phyloP scores from a whole-genome alignment of 2,329 filamentous ascomycete species.

The Sclerotinia minor region DNA sequence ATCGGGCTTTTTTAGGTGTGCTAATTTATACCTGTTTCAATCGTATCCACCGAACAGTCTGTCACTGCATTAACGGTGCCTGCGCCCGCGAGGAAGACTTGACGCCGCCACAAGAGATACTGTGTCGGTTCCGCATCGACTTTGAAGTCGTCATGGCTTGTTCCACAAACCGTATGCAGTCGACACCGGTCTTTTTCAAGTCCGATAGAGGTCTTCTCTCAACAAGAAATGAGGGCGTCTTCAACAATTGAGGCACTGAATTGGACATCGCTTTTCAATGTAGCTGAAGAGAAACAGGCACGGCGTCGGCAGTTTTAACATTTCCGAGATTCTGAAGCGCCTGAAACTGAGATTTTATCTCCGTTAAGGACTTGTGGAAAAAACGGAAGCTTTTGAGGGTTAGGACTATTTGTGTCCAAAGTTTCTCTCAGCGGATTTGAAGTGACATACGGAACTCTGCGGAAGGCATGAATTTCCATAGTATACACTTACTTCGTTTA shows the following conservation, averaged over 20 bases:
- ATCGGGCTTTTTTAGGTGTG: too few species aligned
- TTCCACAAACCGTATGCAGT: neutral
- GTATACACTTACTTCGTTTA: neutral
- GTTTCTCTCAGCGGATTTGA: neutral
- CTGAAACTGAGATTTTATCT: neutral
- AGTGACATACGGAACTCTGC: neutral
- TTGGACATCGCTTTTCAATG: neutral
- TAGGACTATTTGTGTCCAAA: neutral
- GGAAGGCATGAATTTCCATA: neutral
- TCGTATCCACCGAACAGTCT: neutral
- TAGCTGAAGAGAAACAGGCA: neutral
- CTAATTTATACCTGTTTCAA: neutral
- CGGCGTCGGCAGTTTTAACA: neutral
- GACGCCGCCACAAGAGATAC: neutral
- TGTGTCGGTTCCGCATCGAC: neutral
- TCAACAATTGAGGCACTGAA: neutral
- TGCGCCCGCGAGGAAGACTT: neutral
- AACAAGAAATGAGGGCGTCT: neutral
- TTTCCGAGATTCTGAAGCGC: neutral
- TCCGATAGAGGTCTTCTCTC: neutral
- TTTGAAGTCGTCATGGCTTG: neutral
- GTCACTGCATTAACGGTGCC: neutral
- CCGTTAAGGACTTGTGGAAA: neutral
- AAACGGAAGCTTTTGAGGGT: neutral
- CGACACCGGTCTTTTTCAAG: neutral